Percentiles rank a stretch among this genome's conserved stretches.
Conservation (phyloP, 108 stramenopile genomes). For the Cylindrotheca fusiformis region DNA sequence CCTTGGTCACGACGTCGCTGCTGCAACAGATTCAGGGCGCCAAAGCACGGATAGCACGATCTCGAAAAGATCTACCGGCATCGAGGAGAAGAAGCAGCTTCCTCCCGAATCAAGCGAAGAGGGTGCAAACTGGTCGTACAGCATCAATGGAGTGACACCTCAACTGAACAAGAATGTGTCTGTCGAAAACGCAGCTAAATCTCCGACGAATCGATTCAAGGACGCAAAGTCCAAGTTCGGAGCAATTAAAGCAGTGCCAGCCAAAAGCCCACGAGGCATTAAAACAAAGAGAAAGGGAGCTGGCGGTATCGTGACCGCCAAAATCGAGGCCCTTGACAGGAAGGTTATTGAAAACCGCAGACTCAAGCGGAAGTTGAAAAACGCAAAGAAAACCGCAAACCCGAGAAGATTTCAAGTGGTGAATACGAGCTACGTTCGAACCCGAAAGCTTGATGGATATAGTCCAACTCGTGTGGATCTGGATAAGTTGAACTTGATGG, state of each 20-base stretch:
- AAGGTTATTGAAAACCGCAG: conserved; percentile 28
- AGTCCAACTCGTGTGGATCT: conserved; percentile 21
- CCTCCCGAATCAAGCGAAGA: conserved; percentile 8
- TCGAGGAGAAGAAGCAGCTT: conserved; percentile 6
- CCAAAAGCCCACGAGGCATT: conserved; percentile 19
- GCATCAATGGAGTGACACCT: conserved; percentile 17
- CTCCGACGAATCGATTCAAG: conserved; percentile 33
- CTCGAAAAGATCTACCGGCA: background rate
- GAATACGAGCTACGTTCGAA: conserved; percentile 26
- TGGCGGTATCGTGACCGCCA: conserved; percentile 32
- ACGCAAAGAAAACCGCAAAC: conserved; percentile 24
- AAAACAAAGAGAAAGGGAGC: conserved; percentile 3
- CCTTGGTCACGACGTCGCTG: background rate
- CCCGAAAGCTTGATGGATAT: conserved; percentile 24
- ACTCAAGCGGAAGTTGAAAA: conserved; percentile 21
- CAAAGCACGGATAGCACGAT: too few species aligned
- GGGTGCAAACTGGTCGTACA: conserved; percentile 27
- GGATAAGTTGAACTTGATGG: conserved; percentile 16
- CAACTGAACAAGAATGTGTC: conserved; percentile 11
- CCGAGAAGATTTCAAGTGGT: conserved; percentile 24
- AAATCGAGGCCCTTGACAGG: conserved; percentile 24
- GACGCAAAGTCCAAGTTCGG: conserved; percentile 36
- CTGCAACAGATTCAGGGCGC: background rate
- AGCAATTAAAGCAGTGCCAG: conserved; percentile 10
- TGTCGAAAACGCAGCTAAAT: conserved; percentile 25